These are phyloP conservation scores for Fonsecaea multimorphosa DNA, from an alignment of 2,329 filamentous ascomycete genomes.

Conservation along the genomic window DNA sequence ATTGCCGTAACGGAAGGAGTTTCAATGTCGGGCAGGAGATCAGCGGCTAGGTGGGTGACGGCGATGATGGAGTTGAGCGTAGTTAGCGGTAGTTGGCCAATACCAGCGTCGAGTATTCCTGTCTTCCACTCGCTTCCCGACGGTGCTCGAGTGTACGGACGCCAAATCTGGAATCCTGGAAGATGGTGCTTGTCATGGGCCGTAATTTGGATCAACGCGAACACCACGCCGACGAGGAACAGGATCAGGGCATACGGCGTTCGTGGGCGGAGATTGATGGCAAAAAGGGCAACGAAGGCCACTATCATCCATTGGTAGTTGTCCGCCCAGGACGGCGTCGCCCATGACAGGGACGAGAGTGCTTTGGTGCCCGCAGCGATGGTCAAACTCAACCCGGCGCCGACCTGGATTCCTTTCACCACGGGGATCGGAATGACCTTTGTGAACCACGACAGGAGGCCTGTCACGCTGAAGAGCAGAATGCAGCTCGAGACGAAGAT, in stretches of 20 bases:
- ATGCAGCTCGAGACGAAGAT: conserved; percentile 77
- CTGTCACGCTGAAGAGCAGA: conserved; percentile 77
- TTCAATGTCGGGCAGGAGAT: conserved; percentile 73
- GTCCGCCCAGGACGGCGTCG: conserved; percentile 69
- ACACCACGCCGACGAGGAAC: conserved; percentile 70
- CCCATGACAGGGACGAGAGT: conserved; percentile 72
- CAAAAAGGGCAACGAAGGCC: conserved; percentile 73
- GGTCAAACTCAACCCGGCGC: conserved; percentile 82
- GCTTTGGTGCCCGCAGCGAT: conserved; percentile 75
- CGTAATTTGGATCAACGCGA: conserved; percentile 60
- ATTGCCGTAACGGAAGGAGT: conserved; percentile 76
- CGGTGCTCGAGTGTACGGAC: conserved; percentile 60
- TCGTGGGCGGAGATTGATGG: conserved; percentile 67
- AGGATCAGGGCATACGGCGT: conserved; percentile 80
- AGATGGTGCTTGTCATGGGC: conserved; percentile 23
- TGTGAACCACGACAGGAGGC: conserved; percentile 76
- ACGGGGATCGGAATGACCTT: conserved; percentile 81
- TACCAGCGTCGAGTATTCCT: conserved; percentile 69
- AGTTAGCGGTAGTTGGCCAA: conserved; percentile 89
- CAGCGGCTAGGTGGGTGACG: conserved; percentile 76
- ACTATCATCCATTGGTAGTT: conserved; percentile 78
- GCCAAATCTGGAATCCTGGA: conserved; percentile 67
- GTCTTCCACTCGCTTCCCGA: conserved; percentile 54
- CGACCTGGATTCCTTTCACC: conserved; percentile 93
- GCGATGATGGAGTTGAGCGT: conserved; percentile 92